Evolutionary conservation across 768 basidiomycete genomes (phyloP).

Genomic region (Pisolithus microcarpus): DNA sequence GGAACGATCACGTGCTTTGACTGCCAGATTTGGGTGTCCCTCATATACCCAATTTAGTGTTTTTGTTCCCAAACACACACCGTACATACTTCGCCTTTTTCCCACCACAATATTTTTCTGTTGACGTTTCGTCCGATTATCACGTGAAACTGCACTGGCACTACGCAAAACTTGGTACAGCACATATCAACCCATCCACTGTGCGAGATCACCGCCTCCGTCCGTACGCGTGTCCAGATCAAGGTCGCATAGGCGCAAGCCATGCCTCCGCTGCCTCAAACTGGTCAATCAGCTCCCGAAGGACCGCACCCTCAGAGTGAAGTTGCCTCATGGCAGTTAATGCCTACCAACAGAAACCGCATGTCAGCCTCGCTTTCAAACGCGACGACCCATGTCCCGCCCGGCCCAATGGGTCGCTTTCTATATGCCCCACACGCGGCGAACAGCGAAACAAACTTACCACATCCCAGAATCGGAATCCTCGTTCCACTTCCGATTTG

Average conservation of each 20-base stretch:
- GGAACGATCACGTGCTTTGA: neutral
- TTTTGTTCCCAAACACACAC: neutral
- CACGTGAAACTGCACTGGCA: no score
- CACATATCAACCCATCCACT: no score
- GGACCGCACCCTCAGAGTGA: slow-evolving; percentile 72
- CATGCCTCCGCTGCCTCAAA: slow-evolving; percentile 95
- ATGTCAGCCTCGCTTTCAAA: slow-evolving; percentile 19
- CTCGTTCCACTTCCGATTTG: slow-evolving; percentile 84
- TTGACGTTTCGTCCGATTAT: neutral
- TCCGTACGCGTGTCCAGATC: slow-evolving; percentile 20
- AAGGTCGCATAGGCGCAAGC: slow-evolving; percentile 88
- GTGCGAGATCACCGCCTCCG: no score
- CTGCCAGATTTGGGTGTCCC: neutral
- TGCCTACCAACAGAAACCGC: slow-evolving; percentile 40
- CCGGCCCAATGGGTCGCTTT: slow-evolving; percentile 1
- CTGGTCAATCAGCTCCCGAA: slow-evolving; percentile 85
- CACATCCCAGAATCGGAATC: slow-evolving; percentile 98
- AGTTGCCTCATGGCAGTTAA: slow-evolving; percentile 86
- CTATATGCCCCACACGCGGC: neutral
- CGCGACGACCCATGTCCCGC: neutral
- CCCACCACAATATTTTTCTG: neutral
- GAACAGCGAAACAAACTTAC: slow-evolving; percentile 44
- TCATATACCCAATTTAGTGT: neutral
- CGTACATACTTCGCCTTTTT: neutral
- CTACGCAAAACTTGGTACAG: no score